phyloP scores from a whole-genome alignment of 768 basidiomycete species.

The Trametopsis cervina region DNA sequence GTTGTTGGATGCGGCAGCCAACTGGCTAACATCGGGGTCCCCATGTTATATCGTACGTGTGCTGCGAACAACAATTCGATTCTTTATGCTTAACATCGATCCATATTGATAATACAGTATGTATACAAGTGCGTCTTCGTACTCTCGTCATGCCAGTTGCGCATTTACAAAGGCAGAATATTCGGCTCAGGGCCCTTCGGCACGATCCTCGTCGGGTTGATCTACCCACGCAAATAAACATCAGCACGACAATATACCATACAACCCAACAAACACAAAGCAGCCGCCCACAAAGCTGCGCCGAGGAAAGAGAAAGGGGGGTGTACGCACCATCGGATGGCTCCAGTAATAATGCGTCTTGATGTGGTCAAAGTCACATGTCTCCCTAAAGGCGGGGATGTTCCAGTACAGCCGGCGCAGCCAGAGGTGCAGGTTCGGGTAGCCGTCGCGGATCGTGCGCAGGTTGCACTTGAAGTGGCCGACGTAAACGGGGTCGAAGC shows the following conservation, averaged over 20 bases:
- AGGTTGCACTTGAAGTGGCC: slow-evolving; percentile 95
- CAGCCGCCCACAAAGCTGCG: too few relatives aligned
- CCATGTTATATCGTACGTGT: not conserved
- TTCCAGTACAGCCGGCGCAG: slow-evolving; percentile 90
- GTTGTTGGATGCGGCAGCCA: too few relatives aligned
- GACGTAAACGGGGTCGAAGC: slow-evolving; percentile 87
- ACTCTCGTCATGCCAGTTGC: slow-evolving; percentile 6
- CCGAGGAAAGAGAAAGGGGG: not conserved
- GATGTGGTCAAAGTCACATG: slow-evolving; percentile 88
- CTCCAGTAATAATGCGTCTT: slow-evolving; percentile 72
- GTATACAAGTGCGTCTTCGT: not conserved
- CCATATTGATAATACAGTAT: not conserved
- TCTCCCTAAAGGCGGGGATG: slow-evolving; percentile 75
- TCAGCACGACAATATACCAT: not conserved
- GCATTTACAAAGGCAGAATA: slow-evolving; percentile 48
- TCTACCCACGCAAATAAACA: slow-evolving; percentile 29
- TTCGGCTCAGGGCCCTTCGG: slow-evolving; percentile 67
- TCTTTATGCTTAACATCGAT: not conserved
- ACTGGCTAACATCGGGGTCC: too few relatives aligned
- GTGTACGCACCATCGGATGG: slow-evolving; percentile 32
- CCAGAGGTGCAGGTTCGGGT: slow-evolving; percentile 83
- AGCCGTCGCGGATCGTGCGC: slow-evolving; percentile 77
- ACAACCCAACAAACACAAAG: not conserved
- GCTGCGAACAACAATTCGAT: not conserved
- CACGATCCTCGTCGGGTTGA: slow-evolving; percentile 75